phyloP scores from a whole-genome alignment of 192 early-diverging fungal genomes.

The Coemansia sp. region DNA sequence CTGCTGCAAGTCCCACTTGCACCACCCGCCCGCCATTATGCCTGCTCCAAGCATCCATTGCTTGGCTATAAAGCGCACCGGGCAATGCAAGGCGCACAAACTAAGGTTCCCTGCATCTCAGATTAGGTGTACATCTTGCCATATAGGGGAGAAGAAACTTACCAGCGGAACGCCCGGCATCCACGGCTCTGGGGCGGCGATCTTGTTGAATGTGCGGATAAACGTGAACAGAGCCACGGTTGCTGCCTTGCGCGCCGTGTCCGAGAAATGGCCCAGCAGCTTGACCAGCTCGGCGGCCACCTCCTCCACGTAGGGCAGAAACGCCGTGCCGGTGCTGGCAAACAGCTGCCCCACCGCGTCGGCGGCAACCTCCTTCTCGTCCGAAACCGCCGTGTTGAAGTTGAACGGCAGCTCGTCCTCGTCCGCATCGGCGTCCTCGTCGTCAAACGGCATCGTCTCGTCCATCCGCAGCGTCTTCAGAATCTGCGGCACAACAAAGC shows the following conservation, averaged over 20 bases:
- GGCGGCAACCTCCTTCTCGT: conserved; percentile 90
- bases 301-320: conserved; percentile 82
- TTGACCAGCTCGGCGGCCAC: conserved; percentile 63
- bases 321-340: conserved; percentile 65
- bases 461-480: conserved; percentile 74
- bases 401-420: conserved; percentile 61
- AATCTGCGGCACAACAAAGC: conserved; percentile 75
- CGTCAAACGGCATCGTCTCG: conserved; percentile 55
- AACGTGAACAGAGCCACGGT: conserved; percentile 70
- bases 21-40: too few relatives aligned
- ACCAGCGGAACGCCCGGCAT: conserved; percentile 68
- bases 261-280: conserved; percentile 74
- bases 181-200: conserved; percentile 69
- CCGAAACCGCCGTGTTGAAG: conserved; percentile 77
- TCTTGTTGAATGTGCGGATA: conserved; percentile 72
- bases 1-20: too few relatives aligned
- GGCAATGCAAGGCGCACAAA: too few relatives aligned
- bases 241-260: conserved; percentile 78
- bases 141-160: conserved; percentile 8
- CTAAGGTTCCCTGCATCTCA: too few relatives aligned
- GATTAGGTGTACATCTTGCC: too few relatives aligned
- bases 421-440: conserved; percentile 35
- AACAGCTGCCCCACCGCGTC: conserved; percentile 88
- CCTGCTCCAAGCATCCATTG: too few relatives aligned
- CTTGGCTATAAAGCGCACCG: too few relatives aligned